phyloP scores from a whole-genome alignment of 495 filamentous ascomycete genomes.

The Neurospora sp. region DNA sequence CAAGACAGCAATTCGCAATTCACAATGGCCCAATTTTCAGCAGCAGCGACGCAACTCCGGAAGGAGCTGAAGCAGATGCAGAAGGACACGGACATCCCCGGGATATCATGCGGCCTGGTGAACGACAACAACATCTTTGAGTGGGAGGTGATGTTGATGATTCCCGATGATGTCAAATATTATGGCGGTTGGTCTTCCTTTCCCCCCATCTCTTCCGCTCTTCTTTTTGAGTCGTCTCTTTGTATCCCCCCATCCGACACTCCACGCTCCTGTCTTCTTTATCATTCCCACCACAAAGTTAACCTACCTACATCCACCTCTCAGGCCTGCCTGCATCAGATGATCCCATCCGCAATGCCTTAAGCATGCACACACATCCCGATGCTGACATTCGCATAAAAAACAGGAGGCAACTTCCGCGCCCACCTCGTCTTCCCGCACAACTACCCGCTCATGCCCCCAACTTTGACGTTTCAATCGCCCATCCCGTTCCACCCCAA shows the following conservation, averaged over 20 bases:
- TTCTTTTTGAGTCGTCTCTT: neutral
- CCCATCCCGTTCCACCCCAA: slow-evolving; percentile 91
- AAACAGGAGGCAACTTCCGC: slow-evolving; percentile 76
- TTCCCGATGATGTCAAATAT: slow-evolving; percentile 88
- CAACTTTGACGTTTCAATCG: slow-evolving; percentile 80
- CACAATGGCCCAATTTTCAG: slow-evolving; percentile 23
- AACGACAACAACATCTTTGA: slow-evolving; percentile 86
- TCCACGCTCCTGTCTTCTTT: neutral
- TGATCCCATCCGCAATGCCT: neutral
- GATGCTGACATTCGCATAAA: no score
- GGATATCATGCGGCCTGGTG: slow-evolving; percentile 85
- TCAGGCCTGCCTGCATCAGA: neutral
- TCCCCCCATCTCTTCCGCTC: neutral
- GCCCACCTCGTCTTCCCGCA: slow-evolving; percentile 67
- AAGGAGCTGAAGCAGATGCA: slow-evolving; percentile 93
- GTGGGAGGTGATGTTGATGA: slow-evolving; percentile 99
- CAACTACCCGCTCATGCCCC: slow-evolving; percentile 82
- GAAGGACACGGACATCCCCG: slow-evolving; percentile 78
- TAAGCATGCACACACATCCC: neutral
- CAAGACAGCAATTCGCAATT: slow-evolving; percentile 1
- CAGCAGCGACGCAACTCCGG: slow-evolving; percentile 63
- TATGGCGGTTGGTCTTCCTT: slow-evolving; percentile 59
- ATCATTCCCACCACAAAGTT: neutral
- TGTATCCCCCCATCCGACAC: neutral
- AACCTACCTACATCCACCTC: neutral